phyloP scores from a whole-genome alignment of 768 basidiomycete species.

The Boletellus sp. region DNA sequence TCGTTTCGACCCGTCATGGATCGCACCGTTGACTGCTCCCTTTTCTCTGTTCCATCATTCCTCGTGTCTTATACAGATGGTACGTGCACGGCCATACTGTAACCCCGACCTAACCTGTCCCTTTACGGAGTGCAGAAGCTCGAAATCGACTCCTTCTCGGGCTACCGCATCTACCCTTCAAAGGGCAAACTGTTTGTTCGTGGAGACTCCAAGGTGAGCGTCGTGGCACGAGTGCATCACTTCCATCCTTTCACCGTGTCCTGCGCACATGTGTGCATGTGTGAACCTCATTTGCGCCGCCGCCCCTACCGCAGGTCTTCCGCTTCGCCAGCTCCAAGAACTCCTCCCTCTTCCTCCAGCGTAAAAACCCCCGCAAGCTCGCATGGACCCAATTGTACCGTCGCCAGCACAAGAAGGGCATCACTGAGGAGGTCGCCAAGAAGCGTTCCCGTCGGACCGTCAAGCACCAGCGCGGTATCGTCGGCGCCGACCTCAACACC shows the following conservation, averaged over 20 bases:
- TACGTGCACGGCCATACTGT: constrained; percentile 10
- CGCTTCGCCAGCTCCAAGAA: constrained; percentile 92
- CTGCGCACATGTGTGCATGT: too few relatives aligned
- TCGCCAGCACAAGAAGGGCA: constrained; percentile 99
- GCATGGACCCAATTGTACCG: constrained; percentile 94
- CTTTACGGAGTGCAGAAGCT: constrained; percentile 64
- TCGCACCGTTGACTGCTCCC: constrained; percentile 16
- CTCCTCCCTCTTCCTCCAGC: constrained; percentile 95
- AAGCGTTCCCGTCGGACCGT: constrained; percentile 95
- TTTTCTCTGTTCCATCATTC: not conserved
- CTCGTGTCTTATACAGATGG: constrained; percentile 17
- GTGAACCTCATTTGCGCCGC: too few relatives aligned
- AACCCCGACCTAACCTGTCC: not conserved
- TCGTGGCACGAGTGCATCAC: not conserved
- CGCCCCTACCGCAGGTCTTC: constrained; percentile 62
- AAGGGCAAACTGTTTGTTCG: constrained; percentile 96
- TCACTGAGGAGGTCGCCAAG: constrained; percentile 99
- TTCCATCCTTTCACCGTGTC: not conserved
- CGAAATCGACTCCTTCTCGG: constrained; percentile 98
- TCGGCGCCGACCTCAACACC: constrained; percentile 89
- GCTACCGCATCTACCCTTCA: constrained; percentile 95
- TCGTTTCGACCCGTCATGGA: constrained; percentile 6
- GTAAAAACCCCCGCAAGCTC: constrained; percentile 99
- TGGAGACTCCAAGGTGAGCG: constrained; percentile 87
- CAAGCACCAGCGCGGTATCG: constrained; percentile 97